A percentile compares a stretch with the other conserved stretches of the same genome.
Conservation (phyloP, 116 monocot genomes). For the Iris pallida region DNA sequence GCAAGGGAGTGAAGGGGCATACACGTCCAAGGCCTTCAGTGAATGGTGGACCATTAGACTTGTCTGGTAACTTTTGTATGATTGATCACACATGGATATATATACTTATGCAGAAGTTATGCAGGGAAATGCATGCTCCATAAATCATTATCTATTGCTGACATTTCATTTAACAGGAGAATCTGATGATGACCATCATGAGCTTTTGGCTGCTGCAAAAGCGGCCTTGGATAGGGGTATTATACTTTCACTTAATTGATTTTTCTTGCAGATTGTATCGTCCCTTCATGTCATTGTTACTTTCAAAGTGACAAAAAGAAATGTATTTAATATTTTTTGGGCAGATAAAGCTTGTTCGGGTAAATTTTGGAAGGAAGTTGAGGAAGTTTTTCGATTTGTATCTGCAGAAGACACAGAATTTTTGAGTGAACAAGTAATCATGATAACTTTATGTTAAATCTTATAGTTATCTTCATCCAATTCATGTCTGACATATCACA, state of each 20-base stretch:
- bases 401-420: constrained; percentile 40
- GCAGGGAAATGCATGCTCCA: neutral
- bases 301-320: neutral
- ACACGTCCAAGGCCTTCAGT: constrained; percentile 31
- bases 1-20: constrained; percentile 20
- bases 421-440: constrained; percentile 39
- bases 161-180: constrained; percentile 28
- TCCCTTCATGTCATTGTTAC: neutral
- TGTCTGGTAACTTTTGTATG: constrained; percentile 32
- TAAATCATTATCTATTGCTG: neutral
- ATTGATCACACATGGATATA: neutral
- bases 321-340: constrained; percentile 15
- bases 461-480: neutral
- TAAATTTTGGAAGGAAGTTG: constrained; percentile 40
- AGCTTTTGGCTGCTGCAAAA: constrained; percentile 62
- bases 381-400: constrained; percentile 40
- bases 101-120: neutral
- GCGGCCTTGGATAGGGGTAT: constrained; percentile 41
- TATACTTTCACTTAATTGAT: neutral
- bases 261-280: neutral
- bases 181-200: constrained; percentile 56
- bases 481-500: neutral
- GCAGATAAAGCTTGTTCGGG: constrained; percentile 5
- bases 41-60: constrained; percentile 24
- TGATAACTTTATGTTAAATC: neutral